A percentile compares a stretch with the other conserved stretches of the same genome.
Conservation (phyloP, 2,329 filamentous ascomycete genomes). For the Botrytis tulipae region DNA sequence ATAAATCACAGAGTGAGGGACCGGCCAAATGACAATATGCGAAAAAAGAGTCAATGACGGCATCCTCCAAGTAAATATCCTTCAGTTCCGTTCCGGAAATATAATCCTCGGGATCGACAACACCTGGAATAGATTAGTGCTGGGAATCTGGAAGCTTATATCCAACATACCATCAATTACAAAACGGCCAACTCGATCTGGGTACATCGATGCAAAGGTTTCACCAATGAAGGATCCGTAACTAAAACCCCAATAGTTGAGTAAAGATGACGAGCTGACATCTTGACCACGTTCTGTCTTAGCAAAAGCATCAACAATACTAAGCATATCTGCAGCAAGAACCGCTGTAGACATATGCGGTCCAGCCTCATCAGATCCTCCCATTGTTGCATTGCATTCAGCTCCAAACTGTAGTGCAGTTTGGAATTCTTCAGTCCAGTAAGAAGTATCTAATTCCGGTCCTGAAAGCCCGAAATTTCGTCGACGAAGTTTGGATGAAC, state of each 20-base stretch:
- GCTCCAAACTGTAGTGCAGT: background rate
- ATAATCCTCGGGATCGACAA: constrained; percentile 31
- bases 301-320: constrained; percentile 36
- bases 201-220: constrained; percentile 46
- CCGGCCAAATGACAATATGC: constrained; percentile 40
- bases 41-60: constrained; percentile 31
- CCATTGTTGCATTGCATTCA: background rate
- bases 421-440: background rate
- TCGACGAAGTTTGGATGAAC: background rate
- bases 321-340: constrained; percentile 38
- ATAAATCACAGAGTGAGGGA: constrained; percentile 28
- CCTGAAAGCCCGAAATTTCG: constrained; percentile 11
- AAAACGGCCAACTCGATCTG: constrained; percentile 43
- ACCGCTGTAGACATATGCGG: constrained; percentile 34
- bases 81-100: constrained; percentile 44
- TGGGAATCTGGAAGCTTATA: no score
- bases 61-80: constrained; percentile 28
- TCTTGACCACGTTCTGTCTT: constrained; percentile 23
- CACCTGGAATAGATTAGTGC: constrained; percentile 1
- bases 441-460: background rate
- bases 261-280: constrained; percentile 20
- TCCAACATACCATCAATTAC: constrained; percentile 32
- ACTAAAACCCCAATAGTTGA: constrained; percentile 52
- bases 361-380: constrained; percentile 38
- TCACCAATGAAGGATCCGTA: constrained; percentile 47